phyloP scores from a whole-genome alignment of 2,329 filamentous ascomycete genomes.

The Monosporascus sp. region DNA sequence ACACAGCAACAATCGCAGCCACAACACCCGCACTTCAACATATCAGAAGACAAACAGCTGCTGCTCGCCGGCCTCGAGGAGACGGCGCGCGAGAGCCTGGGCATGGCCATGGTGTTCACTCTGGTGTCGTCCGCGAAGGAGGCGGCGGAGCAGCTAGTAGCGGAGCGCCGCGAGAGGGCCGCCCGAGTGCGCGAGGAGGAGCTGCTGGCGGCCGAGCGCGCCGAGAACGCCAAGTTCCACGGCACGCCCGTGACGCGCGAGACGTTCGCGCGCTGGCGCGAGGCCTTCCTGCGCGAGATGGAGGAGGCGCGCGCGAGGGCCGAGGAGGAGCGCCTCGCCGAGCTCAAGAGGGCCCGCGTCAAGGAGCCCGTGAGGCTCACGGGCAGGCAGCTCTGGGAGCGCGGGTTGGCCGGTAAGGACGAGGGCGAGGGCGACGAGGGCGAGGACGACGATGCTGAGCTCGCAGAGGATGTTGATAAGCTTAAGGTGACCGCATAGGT shows the following conservation, averaged over 20 bases:
- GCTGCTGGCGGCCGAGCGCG: constrained; percentile 62
- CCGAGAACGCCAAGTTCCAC: constrained; percentile 96
- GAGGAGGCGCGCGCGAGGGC: constrained; percentile 62
- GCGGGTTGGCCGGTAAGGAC: constrained; percentile 61
- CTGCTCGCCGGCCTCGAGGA: constrained; percentile 68
- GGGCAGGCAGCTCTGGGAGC: constrained; percentile 74
- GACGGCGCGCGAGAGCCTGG: constrained; percentile 84
- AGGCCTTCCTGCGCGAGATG: constrained; percentile 73
- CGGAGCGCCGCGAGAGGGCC: constrained; percentile 62
- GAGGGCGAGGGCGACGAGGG: constrained; percentile 62
- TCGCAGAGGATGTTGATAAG: constrained; percentile 59
- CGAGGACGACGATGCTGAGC: constrained; percentile 54
- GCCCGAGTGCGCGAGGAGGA: constrained; percentile 53
- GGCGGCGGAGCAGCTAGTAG: constrained; percentile 77
- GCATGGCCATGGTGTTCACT: constrained; percentile 97
- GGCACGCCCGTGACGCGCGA: constrained; percentile 84
- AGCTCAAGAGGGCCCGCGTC: constrained; percentile 71
- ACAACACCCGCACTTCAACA: constrained; percentile 65
- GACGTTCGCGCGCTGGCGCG: constrained; percentile 78
- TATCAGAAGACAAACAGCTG: constrained; percentile 70
- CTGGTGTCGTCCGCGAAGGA: constrained; percentile 86
- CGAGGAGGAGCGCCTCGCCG: constrained; percentile 74
- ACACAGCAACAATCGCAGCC: constrained; percentile 60
- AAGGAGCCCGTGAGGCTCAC: constrained; percentile 71
- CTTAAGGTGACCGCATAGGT: constrained; percentile 60